Evolutionary conservation across 2,329 filamentous ascomycete genomes (phyloP), one percentile per base, ranked within the genome.

Genomic region (Sporothrix pallida): DNA sequence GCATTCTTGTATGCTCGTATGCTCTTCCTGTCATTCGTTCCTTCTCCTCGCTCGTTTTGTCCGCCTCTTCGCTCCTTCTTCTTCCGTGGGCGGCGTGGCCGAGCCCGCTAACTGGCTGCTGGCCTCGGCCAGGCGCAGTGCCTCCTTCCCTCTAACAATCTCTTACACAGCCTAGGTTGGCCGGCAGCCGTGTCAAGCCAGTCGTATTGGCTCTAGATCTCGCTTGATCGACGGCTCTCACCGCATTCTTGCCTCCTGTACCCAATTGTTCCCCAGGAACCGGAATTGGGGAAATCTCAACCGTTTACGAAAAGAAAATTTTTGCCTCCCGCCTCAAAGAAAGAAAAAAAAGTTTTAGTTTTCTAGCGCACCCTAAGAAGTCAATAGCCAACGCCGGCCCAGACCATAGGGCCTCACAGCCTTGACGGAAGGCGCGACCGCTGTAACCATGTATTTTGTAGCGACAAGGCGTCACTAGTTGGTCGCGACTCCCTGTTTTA

Each of bases 301-400:
- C 26, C 54, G 31, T 42, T 23, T 46, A 31, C 31, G 31, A 7
- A 15, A 68, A 50, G 31, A n/a, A 42, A 52, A 71, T 42, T 15
- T 72, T 72, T 48, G 70, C 70, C 70, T 72, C 70, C 58, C 70
- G 42, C 70, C 31, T 54, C 48, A 72, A 65, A 63, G 70, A 42
- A 62, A 52, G 52, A 37, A 26, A 50, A 50, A 50, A 50, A 48
- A 48, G 42, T 52, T 68, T 17, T 52, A 31, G 54, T 72, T 71
- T 71, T 65, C 70, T 72, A 65, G 70, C 70, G 70, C 26, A 13
- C 26, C 58, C 52, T 15, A 15, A 68, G 52, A 23, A 9, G 31
- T 12, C 58, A 62, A 37, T 8, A 58, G 31, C 15, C 17, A n/a
- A n/a, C 50, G 15, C 50, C 50, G 31, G 31, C 31, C 31, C 26